These are phyloP conservation scores for Solanum stenotomum DNA, from an alignment of 257 asterid genomes.

Conservation along the genomic window DNA sequence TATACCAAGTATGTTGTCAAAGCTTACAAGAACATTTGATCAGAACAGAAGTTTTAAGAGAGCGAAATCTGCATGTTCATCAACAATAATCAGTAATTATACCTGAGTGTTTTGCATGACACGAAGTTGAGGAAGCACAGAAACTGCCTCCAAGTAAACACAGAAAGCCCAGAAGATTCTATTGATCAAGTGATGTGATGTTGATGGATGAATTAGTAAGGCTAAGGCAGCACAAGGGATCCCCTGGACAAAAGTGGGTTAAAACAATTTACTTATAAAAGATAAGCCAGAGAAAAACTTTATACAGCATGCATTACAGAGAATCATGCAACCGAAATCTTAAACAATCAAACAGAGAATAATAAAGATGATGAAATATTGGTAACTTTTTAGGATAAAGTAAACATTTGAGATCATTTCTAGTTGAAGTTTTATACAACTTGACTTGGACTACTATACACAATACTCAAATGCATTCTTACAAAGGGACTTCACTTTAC, in stretches of 20 bases:
- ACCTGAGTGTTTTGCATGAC: slow-evolving; percentile 50
- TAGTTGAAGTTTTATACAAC: background rate
- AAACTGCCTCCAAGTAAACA: slow-evolving; percentile 43
- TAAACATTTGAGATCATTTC: background rate
- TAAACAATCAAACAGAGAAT: background rate
- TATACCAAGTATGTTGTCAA: background rate
- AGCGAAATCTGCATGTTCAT: background rate
- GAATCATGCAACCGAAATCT: background rate
- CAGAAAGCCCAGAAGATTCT: slow-evolving; percentile 41
- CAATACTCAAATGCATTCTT: background rate
- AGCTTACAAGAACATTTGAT: background rate
- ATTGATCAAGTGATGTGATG: slow-evolving; percentile 32
- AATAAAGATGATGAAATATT: background rate
- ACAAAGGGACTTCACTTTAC: background rate
- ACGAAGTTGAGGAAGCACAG: slow-evolving; percentile 40
- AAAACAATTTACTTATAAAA: background rate
- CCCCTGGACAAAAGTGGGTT: slow-evolving; percentile 17
- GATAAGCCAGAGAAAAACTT: background rate
- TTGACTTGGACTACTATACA: background rate
- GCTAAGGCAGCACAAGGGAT: slow-evolving; percentile 41
- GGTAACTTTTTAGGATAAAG: background rate
- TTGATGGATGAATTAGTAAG: slow-evolving; percentile 32
- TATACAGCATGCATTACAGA: background rate
- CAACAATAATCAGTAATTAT: slow-evolving; percentile 2
- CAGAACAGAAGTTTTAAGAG: background rate